Evolutionary conservation across 192 early-diverging fungal genomes (phyloP), one percentile per base, ranked within the genome.

Genomic region (Haplosporangium gracile): DNA sequence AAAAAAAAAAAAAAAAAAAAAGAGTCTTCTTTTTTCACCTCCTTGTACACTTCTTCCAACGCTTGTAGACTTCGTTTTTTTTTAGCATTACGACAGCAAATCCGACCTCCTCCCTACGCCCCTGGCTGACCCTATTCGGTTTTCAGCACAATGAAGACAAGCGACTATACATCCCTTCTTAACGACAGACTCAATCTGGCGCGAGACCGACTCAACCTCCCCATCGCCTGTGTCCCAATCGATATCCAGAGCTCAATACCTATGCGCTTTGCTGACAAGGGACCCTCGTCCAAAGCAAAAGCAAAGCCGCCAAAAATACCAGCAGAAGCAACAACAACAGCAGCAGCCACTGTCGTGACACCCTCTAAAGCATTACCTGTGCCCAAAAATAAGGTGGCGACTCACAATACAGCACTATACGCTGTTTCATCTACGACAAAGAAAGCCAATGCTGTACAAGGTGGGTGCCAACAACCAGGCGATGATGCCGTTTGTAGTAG

Each of bases 161-260:
- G 34, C 55, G n/a, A n/a, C 20, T 63, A 65, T 29, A 32, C 60
- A 32, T 32, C 60, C 13, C 1, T 15, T 0, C 29, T 43, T 16
- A 55, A 57, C n/a, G 78, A 80, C 70, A 76, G 32, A 39, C 79
- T 72, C 42, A 69, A 53, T 0, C 69, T 79, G 6, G 74, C 77
- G 13, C 53, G 83, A 36, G 36, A 79, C 69, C 63, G 72, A 55
- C 73, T 80, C 69, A 77, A 77, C 32, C 53, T 80, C 1, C 83
- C 83, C 3, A 85, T 85, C 32, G 74, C 55, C 36, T 78, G 78
- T 15, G 40, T 29, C 22, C 78, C 83, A 36, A 85, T 80, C 45
- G 63, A 70, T 1, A 75, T 77, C 24, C 83, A 85, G 36, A 74
- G 73, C n/a, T 53, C 74, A 0, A 16, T 22, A 42, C 29, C 65